Base-by-base conservation (phyloP, 1,284 basidiomycete species). In the Leccinum fallax region DNA sequence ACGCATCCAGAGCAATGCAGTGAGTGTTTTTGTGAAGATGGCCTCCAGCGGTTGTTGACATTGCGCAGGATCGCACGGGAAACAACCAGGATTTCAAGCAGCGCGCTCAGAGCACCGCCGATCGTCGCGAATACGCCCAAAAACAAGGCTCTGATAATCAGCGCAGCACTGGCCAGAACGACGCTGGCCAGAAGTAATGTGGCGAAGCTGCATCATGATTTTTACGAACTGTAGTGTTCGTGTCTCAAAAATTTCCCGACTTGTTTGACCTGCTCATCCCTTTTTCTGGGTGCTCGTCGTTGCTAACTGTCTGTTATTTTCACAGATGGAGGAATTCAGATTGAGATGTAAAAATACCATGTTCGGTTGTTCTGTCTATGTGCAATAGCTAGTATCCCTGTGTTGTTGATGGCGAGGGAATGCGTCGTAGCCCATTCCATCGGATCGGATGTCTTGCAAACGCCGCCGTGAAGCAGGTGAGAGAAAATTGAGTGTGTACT, bases 1-100 rank as follows among this genome's bases (percentile, higher is more conserved):
- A 0, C 65, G 65, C 4, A 67, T 67, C 57, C 65, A 66, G 24
- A 40, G 57, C 2, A 54, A 66, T 52, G 34, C 65, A n/a, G 64
- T 67, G 53, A 64, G 65, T 48, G 4, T 21, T 36, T 4, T 40
- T 40, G 34, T 34, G 2, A 24, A 9, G 10, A n/a, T 8, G 26
- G 15, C 28, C 40, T 8, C 3, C 52, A 7, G 2, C 21, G 21
- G 10, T 34, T 5, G 32, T 48, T 64, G 34, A 64, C 43, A 19
- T 13, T 21, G 16, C 2, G 4, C 43, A 66, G 64, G 64, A 65
- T 26, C n/a, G 30, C 24, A 60, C 48, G 2, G 9, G 13, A 0
- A 57, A 21, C 9, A 67, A 67, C 11, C 7, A 26, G 1, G 65
- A 53, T 16, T 66, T 66, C 54, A 66, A 66, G 21, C 9, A 48